Evolutionary conservation across 1,284 basidiomycete genomes (phyloP), one percentile per base, ranked within the genome.

Genomic region (Sanghuangporus weigelae): DNA sequence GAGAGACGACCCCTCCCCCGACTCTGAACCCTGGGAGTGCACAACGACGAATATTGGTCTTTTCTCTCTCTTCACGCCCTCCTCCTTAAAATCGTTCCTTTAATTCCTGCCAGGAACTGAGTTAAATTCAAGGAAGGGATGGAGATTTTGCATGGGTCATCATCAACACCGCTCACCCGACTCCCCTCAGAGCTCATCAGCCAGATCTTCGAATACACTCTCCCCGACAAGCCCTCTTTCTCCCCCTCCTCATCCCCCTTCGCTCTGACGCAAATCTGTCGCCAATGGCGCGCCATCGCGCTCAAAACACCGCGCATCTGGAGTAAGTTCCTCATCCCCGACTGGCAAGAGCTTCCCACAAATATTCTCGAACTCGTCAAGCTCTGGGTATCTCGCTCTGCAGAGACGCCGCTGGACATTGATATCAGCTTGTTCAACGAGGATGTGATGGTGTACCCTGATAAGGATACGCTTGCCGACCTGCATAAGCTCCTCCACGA

Each of bases 341-440:
- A 57, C 35, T 63, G 61, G 61, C 44, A 63, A 36, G 46, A 50
- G n/a, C 46, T 56, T 16, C 53, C 21, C 3, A 3, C 14, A n/a
- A 31, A 63, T 36, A 21, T 58, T 14, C 21, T 26, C 31, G 40
- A 60, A 12, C 59, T 65, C 31, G 38, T 65, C 23, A 36, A 58
- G 39, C 59, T 65, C n/a, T 65, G 55, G 55, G 23, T 65, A 11
- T 53, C 49, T 21, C 31, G 60, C 21, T 49, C 63, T 1, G 63
- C 46, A n/a, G 26, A 36, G 39, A 31, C 54, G 10, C 26, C 48
- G 35, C 51, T 65, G 23, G 46, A 61, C 21, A 21, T 65, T 7
- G 46, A 58, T 39, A 44, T 65, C 46, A 23, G 16, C 39, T 14
- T 65, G 19, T 61, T 65, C 54, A 60, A 60, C 31, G 42, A 65